These are phyloP conservation scores for Plasmopara muralis DNA, from an alignment of 352 stramenopile species.

Conservation along the genomic window DNA sequence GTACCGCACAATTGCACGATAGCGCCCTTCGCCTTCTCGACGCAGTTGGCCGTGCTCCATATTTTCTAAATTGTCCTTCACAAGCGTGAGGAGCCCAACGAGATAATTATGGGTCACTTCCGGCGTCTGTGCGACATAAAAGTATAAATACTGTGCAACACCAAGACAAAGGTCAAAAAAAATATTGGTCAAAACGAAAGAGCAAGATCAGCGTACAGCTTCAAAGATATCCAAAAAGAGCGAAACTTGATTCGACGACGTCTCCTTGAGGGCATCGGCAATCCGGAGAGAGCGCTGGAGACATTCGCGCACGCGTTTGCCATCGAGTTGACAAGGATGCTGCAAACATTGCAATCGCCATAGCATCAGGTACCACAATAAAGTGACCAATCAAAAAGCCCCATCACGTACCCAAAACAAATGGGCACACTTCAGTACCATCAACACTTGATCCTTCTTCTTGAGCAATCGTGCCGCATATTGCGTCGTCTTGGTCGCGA, in stretches of 20 bases:
- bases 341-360: slow-evolving; percentile 2
- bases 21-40: slow-evolving; percentile 77
- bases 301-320: slow-evolving; percentile 94
- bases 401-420: slow-evolving; percentile 90
- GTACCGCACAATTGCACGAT: slow-evolving; percentile 75
- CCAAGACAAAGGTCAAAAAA: not conserved
- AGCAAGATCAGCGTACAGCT: slow-evolving; percentile 32
- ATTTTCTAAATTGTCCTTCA: slow-evolving; percentile 92
- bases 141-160: slow-evolving; percentile 84
- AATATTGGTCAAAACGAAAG: not conserved
- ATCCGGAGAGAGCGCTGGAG: slow-evolving; percentile 95
- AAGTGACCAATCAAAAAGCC: not conserved
- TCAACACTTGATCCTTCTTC: slow-evolving; percentile 93
- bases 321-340: slow-evolving; percentile 83
- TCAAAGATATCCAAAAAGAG: slow-evolving; percentile 97
- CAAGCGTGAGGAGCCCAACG: slow-evolving; percentile 69
- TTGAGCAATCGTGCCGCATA: slow-evolving; percentile 95
- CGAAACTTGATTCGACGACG: slow-evolving; percentile 78
- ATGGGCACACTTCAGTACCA: slow-evolving; percentile 93
- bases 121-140: slow-evolving; percentile 84
- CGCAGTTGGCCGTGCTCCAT: slow-evolving; percentile 66
- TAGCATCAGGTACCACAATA: no score
- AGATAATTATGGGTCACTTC: slow-evolving; percentile 73
- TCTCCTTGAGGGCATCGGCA: slow-evolving; percentile 79
- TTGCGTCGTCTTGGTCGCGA: slow-evolving; percentile 96